Evolutionary conservation across 495 filamentous ascomycete genomes (phyloP), one percentile per base, ranked within the genome.

Genomic region (Annulohypoxylon stygium): DNA sequence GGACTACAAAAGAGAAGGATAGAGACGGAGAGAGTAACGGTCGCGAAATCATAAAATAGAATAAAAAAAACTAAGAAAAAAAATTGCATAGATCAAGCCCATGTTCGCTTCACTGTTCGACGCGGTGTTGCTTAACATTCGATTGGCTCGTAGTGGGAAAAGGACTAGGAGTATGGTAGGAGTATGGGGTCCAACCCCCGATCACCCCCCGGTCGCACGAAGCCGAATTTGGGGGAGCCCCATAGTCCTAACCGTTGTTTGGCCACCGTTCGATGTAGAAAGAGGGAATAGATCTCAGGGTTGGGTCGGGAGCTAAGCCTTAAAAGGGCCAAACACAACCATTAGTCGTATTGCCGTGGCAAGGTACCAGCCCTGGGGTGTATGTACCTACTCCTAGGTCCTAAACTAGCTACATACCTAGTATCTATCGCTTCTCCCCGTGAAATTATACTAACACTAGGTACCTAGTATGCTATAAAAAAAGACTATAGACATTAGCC

Each of bases 91-190:
- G 65, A 69, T 65, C 60, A 18, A 43, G 53, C 25, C 51, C 34
- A 25, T 73, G 51, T n/a, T 68, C 64, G 51, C 51, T 64, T 68
- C 25, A 20, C 16, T 30, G 3, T 51, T 37, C 36, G 39, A 69
- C 55, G 61, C 60, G 65, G 69, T 73, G 70, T 65, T 47, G 61
- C 70, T 73, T 55, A 73, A 65, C 65, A 65, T 73, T 68, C 70
- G 65, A 69, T 73, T 73, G 70, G 70, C 20, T 54, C 18, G 45
- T 33, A 57, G 18, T 63, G 33, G 23, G 45, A 48, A 30, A 48
- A 47, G 12, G 43, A n/a, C 47, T 39, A 47, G 54, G 26, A 47
- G 51, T 18, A 14, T 37, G 54, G 47, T 39, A 47, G 54, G 26
- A 47, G 51, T 18, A 14, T 37, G 54, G 47, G 26, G 18, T 12